These are phyloP conservation scores for Hymenoscyphus repandus DNA, from an alignment of 2,329 filamentous ascomycete genomes.

Conservation along the genomic window DNA sequence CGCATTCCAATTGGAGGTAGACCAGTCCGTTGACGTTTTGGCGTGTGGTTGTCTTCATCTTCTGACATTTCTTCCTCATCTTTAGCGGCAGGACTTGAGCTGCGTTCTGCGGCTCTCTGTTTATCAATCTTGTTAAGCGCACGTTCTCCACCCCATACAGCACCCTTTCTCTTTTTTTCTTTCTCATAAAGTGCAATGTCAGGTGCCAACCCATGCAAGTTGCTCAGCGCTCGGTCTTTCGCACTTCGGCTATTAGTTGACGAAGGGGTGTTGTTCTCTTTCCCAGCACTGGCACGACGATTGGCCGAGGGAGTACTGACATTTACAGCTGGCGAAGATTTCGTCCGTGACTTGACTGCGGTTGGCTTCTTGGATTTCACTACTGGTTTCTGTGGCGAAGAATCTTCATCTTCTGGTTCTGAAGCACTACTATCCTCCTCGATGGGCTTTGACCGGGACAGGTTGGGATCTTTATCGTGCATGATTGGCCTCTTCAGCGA, in stretches of 20 bases:
- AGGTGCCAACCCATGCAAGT: conserved; percentile 69
- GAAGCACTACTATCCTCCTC: conserved; percentile 12
- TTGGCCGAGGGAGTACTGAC: conserved; percentile 46
- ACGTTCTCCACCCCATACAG: conserved; percentile 57
- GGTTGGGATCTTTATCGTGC: conserved; percentile 38
- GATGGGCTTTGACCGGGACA: conserved; percentile 7
- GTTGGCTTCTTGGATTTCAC: conserved; percentile 9
- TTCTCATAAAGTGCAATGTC: conserved; percentile 91
- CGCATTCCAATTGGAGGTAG: conserved; percentile 65
- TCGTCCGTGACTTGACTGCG: conserved; percentile 6
- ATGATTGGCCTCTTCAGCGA: conserved; percentile 41
- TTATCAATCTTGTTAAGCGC: conserved; percentile 55
- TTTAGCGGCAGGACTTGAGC: conserved; percentile 36
- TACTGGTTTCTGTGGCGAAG: conserved; percentile 31
- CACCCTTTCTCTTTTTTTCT: conserved; percentile 72
- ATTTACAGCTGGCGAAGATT: conserved; percentile 3
- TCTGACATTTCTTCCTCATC: conserved; percentile 39
- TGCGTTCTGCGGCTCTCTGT: conserved; percentile 32
- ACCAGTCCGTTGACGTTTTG: conserved; percentile 51
- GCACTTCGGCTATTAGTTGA: conserved; percentile 66
- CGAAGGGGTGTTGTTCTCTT: conserved; percentile 80
- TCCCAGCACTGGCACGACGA: conserved; percentile 52
- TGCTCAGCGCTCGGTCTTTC: conserved; percentile 76
- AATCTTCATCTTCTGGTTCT: conserved; percentile 7
- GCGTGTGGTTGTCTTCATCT: conserved; percentile 43